Percentiles rank a stretch among this genome's conserved stretches.
phyloP scores from a whole-genome alignment of 169 alveolate genomes.

The Gregarina niphandrodes region DNA sequence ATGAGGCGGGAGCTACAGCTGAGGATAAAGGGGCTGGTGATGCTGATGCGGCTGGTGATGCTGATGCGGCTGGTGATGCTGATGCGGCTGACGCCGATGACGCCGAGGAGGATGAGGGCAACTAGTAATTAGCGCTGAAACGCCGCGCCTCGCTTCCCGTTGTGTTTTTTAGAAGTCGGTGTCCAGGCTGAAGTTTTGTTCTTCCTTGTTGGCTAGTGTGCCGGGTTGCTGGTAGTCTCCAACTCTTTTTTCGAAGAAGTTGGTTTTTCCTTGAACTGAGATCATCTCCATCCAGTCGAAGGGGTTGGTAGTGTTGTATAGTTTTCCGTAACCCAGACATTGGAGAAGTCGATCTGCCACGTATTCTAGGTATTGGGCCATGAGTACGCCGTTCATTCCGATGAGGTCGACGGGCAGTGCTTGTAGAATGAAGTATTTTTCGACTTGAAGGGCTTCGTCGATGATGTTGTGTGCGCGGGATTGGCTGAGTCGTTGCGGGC shows the following conservation, averaged over 20 bases:
- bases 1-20: constrained; percentile 5
- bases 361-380: constrained; percentile 84
- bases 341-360: constrained; percentile 85
- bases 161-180: constrained; percentile 25
- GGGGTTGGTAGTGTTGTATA: constrained; percentile 72
- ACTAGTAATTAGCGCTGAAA: not conserved
- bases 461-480: constrained; percentile 72
- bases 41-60: not conserved
- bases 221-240: constrained; percentile 94
- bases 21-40: constrained; percentile 1
- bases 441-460: constrained; percentile 83
- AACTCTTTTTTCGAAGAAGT: constrained; percentile 91
- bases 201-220: constrained; percentile 40
- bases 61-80: not conserved
- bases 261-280: constrained; percentile 86
- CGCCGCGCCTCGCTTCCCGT: no score
- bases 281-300: constrained; percentile 97
- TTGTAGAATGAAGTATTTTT: constrained; percentile 74
- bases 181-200: constrained; percentile 18
- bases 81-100: constrained; percentile 1
- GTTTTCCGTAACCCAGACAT: constrained; percentile 68
- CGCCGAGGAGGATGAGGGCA: not conserved
- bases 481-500: constrained; percentile 50
- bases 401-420: constrained; percentile 85
- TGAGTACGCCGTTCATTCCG: constrained; percentile 84